Evolutionary conservation across 2,329 filamentous ascomycete genomes (phyloP).

Genomic region (Fusarium sp.): DNA sequence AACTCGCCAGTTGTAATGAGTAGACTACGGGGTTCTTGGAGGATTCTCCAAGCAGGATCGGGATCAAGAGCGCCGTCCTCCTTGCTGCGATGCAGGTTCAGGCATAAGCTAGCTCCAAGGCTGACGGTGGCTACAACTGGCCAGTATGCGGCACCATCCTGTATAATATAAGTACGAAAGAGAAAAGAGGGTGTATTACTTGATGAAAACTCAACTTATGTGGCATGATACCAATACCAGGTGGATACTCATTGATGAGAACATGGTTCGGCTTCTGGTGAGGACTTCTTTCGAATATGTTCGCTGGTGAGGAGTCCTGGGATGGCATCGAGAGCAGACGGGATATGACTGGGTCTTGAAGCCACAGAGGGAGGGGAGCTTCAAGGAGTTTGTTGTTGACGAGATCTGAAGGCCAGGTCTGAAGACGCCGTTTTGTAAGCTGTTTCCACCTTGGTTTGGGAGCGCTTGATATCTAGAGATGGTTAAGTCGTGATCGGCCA

Average conservation of each 20-base stretch:
- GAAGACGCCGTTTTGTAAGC: slow-evolving; percentile 87
- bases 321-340: slow-evolving; percentile 64
- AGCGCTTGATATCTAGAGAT: slow-evolving; percentile 63
- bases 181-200: slow-evolving; percentile 10
- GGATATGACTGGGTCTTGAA: slow-evolving; percentile 73
- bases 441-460: slow-evolving; percentile 85
- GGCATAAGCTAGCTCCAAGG: slow-evolving; percentile 78
- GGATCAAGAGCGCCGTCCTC: slow-evolving; percentile 66
- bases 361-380: slow-evolving; percentile 78
- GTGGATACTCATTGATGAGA: slow-evolving; percentile 89
- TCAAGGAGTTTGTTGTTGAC: slow-evolving; percentile 81
- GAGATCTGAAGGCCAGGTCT: slow-evolving; percentile 88
- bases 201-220: slow-evolving; percentile 70
- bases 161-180: slow-evolving; percentile 46
- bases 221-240: slow-evolving; percentile 94
- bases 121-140: slow-evolving; percentile 92
- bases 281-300: slow-evolving; percentile 71
- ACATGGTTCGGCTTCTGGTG: slow-evolving; percentile 88
- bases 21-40: slow-evolving; percentile 86
- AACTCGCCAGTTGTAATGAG: slow-evolving; percentile 75
- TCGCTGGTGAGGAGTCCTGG: slow-evolving; percentile 39
- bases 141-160: slow-evolving; percentile 86
- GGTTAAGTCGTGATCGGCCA: slow-evolving; percentile 25
- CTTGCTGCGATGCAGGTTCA: slow-evolving; percentile 77
- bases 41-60: slow-evolving; percentile 64